A percentile compares a stretch with the other conserved stretches of the same genome.
phyloP scores from a whole-genome alignment of 78 protist species.

The Dictyostelium citrinum region DNA sequence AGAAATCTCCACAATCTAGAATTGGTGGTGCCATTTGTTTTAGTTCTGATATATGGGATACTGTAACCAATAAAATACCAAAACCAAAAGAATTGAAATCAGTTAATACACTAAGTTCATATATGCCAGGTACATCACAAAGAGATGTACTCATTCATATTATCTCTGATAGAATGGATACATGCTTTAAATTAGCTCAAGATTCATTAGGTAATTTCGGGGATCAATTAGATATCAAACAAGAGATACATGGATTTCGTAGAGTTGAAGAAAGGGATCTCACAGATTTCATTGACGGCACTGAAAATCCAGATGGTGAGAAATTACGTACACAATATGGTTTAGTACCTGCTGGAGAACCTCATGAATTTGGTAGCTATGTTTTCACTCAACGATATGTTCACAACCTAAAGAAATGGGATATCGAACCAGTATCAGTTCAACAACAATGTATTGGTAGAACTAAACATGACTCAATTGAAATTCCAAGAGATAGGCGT shows the following conservation, averaged over 20 bases:
- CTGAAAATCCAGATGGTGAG: slow-evolving; percentile 51
- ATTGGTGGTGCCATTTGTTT: slow-evolving; percentile 8
- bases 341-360: neutral
- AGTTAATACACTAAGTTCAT: neutral
- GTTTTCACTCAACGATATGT: slow-evolving; percentile 26
- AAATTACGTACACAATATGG: neutral
- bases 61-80: neutral
- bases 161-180: neutral
- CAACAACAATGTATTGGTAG: slow-evolving; percentile 38
- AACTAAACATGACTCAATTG: slow-evolving; percentile 13
- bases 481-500: slow-evolving; percentile 1
- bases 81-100: slow-evolving; percentile 13
- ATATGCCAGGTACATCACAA: slow-evolving; percentile 26
- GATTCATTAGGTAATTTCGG: neutral
- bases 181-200: slow-evolving; percentile 1
- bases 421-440: neutral
- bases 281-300: slow-evolving; percentile 36
- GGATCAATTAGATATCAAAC: neutral
- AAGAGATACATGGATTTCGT: slow-evolving; percentile 59
- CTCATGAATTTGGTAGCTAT: slow-evolving; percentile 29
- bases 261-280: slow-evolving; percentile 36
- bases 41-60: neutral
- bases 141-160: slow-evolving; percentile 43
- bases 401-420: slow-evolving; percentile 31
- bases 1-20: neutral